A percentile compares a stretch with the other conserved stretches of the same genome.
phyloP scores from a whole-genome alignment of 2,329 filamentous ascomycete genomes.

The Verticillium klebahnii region DNA sequence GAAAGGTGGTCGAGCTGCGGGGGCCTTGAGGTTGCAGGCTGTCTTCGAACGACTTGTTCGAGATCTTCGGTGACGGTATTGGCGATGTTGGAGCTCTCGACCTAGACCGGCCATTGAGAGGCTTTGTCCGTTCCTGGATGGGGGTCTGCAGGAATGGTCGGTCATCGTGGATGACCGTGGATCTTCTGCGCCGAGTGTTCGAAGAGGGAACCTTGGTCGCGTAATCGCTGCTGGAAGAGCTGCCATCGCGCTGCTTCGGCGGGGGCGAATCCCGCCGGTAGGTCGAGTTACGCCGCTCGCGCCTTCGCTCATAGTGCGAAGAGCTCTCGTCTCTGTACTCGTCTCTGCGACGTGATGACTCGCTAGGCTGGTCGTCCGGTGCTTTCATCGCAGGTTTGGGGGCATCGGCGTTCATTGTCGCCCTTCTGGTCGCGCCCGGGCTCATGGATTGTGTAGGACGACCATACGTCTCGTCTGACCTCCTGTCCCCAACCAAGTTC shows the following conservation, averaged over 20 bases:
- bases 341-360: constrained; percentile 17
- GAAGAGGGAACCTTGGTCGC: constrained; percentile 22
- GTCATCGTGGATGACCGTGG: constrained; percentile 30
- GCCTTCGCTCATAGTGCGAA: constrained; percentile 13
- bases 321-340: constrained; percentile 11
- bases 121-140: constrained; percentile 9
- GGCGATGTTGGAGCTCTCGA: constrained; percentile 29
- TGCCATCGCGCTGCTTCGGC: constrained; percentile 11
- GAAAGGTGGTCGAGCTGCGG: constrained; percentile 26
- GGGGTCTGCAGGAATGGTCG: constrained; percentile 16
- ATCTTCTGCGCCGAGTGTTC: constrained; percentile 25
- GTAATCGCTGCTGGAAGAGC: constrained; percentile 34
- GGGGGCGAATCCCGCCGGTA: constrained; percentile 19
- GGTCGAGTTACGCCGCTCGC: constrained; percentile 20
- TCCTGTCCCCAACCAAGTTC: constrained; percentile 20
- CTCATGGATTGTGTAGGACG: constrained; percentile 21
- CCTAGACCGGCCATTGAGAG: constrained; percentile 18
- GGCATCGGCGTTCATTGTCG: constrained; percentile 20
- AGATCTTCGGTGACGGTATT: constrained; percentile 23
- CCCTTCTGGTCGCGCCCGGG: constrained; percentile 18
- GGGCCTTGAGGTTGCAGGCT: constrained; percentile 11
- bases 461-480: constrained; percentile 17
- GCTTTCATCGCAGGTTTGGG: constrained; percentile 19
- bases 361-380: constrained; percentile 27
- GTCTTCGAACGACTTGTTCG: constrained; percentile 9